Conservation (phyloP, 1,284 basidiomycete genomes). For the Apiotrichum laibachii region DNA sequence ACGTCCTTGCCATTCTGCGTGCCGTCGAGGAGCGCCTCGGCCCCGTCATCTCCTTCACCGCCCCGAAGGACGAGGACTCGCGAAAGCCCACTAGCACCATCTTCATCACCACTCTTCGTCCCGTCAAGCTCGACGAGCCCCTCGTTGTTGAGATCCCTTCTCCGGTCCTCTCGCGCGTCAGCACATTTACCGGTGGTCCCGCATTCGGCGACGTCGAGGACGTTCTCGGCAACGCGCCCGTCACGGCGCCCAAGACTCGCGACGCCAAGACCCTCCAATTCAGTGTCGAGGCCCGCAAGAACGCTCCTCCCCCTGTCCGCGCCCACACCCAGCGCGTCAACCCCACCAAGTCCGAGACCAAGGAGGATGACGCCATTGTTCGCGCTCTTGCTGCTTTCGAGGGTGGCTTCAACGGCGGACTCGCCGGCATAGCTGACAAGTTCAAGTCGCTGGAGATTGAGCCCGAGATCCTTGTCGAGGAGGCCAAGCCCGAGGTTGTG, state of each 20-base stretch:
- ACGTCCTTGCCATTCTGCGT: conserved; percentile 33
- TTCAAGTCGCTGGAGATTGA: conserved; percentile 8
- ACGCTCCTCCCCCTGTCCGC: neutral
- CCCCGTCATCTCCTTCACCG: conserved; percentile 21
- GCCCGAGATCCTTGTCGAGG: conserved; percentile 8
- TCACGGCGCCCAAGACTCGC: neutral
- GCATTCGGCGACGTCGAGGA: conserved; percentile 7
- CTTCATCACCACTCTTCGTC: conserved; percentile 28
- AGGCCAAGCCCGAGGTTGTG: conserved; percentile 9
- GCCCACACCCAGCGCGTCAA: neutral
- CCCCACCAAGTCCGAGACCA: conserved; percentile 3
- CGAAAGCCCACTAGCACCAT: conserved; percentile 16
- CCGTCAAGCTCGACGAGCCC: conserved; percentile 26
- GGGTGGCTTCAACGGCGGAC: conserved; percentile 36
- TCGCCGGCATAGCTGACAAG: conserved; percentile 33
- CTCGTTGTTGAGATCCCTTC: conserved; percentile 35
- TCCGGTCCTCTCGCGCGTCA: conserved; percentile 6
- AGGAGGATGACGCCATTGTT: conserved; percentile 30
- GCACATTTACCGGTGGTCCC: conserved; percentile 1
- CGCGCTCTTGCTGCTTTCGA: conserved; percentile 26
- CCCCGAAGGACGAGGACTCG: conserved; percentile 31
- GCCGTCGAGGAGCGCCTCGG: conserved; percentile 35
- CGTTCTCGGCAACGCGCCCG: conserved; percentile 2
- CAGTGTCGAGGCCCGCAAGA: conserved; percentile 17
- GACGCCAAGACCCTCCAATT: conserved; percentile 15